Percentiles rank a stretch among this genome's conserved stretches.
Evolutionary conservation across 306 rosid species (phyloP).

Genomic region (Lathyrus aphaca): DNA sequence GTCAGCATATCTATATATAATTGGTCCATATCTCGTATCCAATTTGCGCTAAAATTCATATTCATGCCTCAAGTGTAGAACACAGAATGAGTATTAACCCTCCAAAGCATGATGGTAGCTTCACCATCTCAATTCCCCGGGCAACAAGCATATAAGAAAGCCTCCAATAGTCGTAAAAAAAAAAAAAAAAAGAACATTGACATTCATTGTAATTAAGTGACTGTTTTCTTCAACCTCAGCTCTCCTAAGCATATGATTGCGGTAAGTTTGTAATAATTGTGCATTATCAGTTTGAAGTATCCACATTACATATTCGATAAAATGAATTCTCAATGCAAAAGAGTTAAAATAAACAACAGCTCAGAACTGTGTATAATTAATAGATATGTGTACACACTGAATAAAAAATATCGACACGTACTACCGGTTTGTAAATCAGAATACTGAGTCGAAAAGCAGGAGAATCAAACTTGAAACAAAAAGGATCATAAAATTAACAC

Average conservation of each 20-base stretch:
- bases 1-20: not conserved
- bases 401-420: conserved; percentile 13
- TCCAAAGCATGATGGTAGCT: conserved; percentile 2
- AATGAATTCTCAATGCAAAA: conserved; percentile 25
- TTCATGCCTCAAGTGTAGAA: not conserved
- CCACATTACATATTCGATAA: conserved; percentile 20
- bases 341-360: conserved; percentile 19
- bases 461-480: conserved; percentile 26
- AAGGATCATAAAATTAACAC: conserved; percentile 50
- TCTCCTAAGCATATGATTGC: not conserved
- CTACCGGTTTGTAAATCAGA: not conserved
- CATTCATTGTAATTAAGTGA: conserved; percentile 4
- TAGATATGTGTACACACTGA: not conserved
- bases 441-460: conserved; percentile 11
- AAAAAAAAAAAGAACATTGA: not conserved
- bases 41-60: conserved; percentile 14
- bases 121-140: conserved; percentile 19
- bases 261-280: not conserved
- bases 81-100: not conserved
- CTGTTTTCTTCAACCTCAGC: conserved; percentile 8
- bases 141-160: conserved; percentile 5
- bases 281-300: conserved; percentile 21
- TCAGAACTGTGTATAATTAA: conserved; percentile 4
- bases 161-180: not conserved
- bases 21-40: conserved; percentile 10